Conservation (phyloP, 176 grass and related monocot genomes). For the Zoysia pacifica region DNA sequence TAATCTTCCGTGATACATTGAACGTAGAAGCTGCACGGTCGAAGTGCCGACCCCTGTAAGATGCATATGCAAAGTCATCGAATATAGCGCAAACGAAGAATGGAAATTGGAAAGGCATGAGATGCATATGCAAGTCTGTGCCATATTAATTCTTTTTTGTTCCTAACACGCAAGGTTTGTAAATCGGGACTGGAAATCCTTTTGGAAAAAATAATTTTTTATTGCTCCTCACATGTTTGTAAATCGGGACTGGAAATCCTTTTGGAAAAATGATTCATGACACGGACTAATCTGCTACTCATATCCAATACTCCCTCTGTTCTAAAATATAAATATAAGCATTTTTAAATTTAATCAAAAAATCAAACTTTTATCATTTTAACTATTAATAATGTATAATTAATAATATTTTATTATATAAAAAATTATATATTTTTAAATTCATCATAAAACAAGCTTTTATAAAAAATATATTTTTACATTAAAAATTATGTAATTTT, state of each 20-base stretch:
- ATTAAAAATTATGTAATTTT: too few species aligned
- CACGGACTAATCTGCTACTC: background rate
- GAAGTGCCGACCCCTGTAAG: background rate
- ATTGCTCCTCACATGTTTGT: slow-evolving; percentile 15
- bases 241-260: background rate
- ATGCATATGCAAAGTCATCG: background rate
- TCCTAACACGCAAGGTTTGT: background rate
- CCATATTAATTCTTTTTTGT: background rate
- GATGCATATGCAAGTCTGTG: background rate
- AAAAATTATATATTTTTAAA: too few species aligned
- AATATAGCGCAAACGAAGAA: background rate
- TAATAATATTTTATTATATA: too few species aligned
- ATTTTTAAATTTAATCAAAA: too few species aligned
- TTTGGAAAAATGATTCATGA: slow-evolving; percentile 2
- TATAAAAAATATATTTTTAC: too few species aligned
- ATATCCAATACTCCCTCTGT: background rate
- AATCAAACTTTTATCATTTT: too few species aligned
- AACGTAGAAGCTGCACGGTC: background rate
- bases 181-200: background rate
- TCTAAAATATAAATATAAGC: too few species aligned
- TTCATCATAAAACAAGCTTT: too few species aligned
- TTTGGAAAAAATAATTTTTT: background rate
- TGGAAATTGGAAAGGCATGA: background rate
- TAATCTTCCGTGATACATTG: background rate
- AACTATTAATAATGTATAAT: too few species aligned